Base-by-base conservation (phyloP, 139 green algal genomes). In the Tetradesmus obliquus region DNA sequence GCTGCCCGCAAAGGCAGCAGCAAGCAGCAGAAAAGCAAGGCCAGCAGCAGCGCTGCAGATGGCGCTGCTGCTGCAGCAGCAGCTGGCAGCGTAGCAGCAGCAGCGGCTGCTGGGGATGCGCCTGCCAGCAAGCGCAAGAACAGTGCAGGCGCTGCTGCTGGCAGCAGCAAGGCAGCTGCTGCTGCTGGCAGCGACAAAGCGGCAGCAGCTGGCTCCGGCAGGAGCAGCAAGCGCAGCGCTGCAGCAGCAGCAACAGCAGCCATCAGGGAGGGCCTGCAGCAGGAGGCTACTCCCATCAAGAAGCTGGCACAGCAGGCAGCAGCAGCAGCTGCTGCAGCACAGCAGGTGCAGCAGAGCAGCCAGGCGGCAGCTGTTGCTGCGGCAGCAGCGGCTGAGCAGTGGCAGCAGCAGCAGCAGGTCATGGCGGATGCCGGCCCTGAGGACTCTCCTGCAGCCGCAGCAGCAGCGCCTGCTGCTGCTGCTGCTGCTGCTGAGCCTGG, bases 21-120 rank as follows among this genome's bases (percentile, higher is more conserved):
- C 55, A 55, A 88, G 83, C 83, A 88, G 76, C 76, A 17, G 7
- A 82, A 53, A 6, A 19, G n/a, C 76, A 82, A 82, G 76, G 76
- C 76, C 7, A 53, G 76, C 7, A 6, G n/a, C 76, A 82, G 24
- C n/a, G 76, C 76, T 51, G n/a, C 24, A 51, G 8, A 66, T 76
- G 66, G 17, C 5, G 66, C 15, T 24, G 66, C 15, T 76, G 66
- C 66, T 24, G 66, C 66, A 24, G 32, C 32, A 45, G 32, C 32
- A 45, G 66, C 15, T 24, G 83, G 22, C 0, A 20, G 4, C 6
- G 55, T 19, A n/a, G 83, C 55, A 76, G 83, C 83, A 74, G 53
- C 55, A 20, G 83, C n/a, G 1, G 82, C 55, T 55, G 55, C 2
- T 55, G 82, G 5, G 10, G 83, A 22, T 4, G 55, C 19, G 55